Evolutionary conservation across 352 stramenopile genomes (phyloP), one percentile per base, ranked within the genome.

Genomic region (Phytophthora capsici): DNA sequence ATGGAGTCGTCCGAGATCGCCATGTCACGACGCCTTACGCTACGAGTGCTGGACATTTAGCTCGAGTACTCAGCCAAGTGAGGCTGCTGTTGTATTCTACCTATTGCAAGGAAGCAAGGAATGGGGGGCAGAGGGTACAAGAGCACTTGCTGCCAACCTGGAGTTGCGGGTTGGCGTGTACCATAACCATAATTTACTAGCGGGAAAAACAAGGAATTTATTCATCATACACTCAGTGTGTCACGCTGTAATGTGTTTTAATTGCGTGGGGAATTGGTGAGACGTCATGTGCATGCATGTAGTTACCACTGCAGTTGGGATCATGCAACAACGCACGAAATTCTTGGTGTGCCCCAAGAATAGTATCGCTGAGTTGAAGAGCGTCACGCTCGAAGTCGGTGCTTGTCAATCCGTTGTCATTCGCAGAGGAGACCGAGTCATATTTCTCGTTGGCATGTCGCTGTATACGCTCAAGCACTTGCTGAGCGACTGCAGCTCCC

Each of bases 391-490:
- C 28, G 8, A 4, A 4, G 28, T 13, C 28, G 36, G 2, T 41
- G 36, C 36, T 20, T 19, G 36, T 41, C 28, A 34, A 34, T 12
- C 28, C 4, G 9, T 34, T 34, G 28, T 9, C 28, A 14, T 9
- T 34, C 10, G 28, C 9, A 12, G 28, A 34, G 28, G 28, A 34
- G 13, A 26, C 17, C 40, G 9, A 28, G 17, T 13, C 13, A 14
- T 16, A 12, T 30, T n/a, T 6, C 17, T 26, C 4, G 22, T 32
- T 30, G 20, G n/a, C 28, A 89, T 89, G 78, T 87, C 82, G 70
- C 66, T 93, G 50, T 91, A 91, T 65, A 91, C 84, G 65, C 75
- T 91, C 53, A 84, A 86, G 63, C 79, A 91, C 28, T 66, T 90
- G 43, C 79, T 93, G 28, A 78, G 86, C 28, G 84, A 91, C 66